These are phyloP conservation scores for Hypomontagnella monticulosa DNA, from an alignment of 495 filamentous ascomycete genomes.

Conservation along the genomic window DNA sequence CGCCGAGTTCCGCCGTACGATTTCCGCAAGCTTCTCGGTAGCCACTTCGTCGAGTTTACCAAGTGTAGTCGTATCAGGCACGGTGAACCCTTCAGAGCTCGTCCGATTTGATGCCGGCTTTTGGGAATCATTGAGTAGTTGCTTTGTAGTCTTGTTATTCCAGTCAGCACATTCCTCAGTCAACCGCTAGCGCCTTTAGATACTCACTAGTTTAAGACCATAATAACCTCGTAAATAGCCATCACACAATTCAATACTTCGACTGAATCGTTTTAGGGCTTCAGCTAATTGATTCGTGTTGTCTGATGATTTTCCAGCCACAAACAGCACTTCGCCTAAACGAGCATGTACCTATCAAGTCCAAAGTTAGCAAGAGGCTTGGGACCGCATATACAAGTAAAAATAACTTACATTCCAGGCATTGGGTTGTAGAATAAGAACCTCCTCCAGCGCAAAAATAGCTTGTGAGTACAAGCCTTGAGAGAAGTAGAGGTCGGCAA, in stretches of 20 bases:
- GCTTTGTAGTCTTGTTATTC: conserved; percentile 52
- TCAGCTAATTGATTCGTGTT: conserved; percentile 67
- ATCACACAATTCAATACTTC: conserved; percentile 92
- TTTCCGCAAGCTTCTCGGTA: conserved; percentile 76
- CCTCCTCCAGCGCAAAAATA: conserved; percentile 89
- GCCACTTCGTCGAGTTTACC: conserved; percentile 76
- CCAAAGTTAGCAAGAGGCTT: conserved; percentile 36
- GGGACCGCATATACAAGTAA: conserved; percentile 6
- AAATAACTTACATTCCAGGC: conserved; percentile 84
- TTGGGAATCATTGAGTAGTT: conserved; percentile 47
- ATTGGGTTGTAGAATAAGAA: conserved; percentile 86
- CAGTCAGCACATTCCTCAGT: conserved; percentile 16
- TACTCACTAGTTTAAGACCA: conserved; percentile 81
- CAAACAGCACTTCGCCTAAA: conserved; percentile 82
- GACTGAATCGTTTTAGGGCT: conserved; percentile 82
- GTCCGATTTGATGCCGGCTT: conserved; percentile 46
- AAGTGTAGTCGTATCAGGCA: conserved; percentile 63
- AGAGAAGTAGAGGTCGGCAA: conserved; percentile 82
- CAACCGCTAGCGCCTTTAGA: background rate
- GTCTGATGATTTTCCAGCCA: conserved; percentile 64
- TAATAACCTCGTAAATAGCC: conserved; percentile 93
- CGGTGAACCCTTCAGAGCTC: conserved; percentile 52
- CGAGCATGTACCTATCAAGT: conserved; percentile 79
- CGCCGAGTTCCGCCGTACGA: conserved; percentile 69
- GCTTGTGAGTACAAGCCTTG: conserved; percentile 83